A percentile compares a stretch with the other conserved stretches of the same genome.
Evolutionary conservation across 1,284 basidiomycete genomes (phyloP).

Genomic region (Clitocybe nebularis): DNA sequence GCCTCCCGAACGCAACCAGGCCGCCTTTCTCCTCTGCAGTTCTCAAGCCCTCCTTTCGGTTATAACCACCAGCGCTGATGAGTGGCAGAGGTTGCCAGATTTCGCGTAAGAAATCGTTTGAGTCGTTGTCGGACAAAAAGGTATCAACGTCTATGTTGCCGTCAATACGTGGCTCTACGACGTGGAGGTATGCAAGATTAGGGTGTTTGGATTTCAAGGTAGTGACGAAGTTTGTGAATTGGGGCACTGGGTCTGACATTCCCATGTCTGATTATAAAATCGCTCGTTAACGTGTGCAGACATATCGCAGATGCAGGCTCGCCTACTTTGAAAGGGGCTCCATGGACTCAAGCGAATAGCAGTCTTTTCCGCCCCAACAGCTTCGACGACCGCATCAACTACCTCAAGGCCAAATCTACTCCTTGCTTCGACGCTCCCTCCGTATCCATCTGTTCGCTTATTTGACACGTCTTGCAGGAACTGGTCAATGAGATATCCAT

Average conservation of each 20-base stretch:
- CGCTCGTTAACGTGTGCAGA: too few relatives aligned
- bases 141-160: slow-evolving; percentile 12
- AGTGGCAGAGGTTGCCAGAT: slow-evolving; percentile 36
- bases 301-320: neutral
- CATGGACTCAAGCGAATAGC: slow-evolving; percentile 56
- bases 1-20: slow-evolving; percentile 44
- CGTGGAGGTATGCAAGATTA: slow-evolving; percentile 54
- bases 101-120: slow-evolving; percentile 31
- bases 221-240: slow-evolving; percentile 35
- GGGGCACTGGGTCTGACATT: slow-evolving; percentile 43
- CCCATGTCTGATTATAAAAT: slow-evolving; percentile 34
- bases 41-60: slow-evolving; percentile 28
- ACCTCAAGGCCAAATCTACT: slow-evolving; percentile 45
- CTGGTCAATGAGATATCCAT: slow-evolving; percentile 41
- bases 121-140: slow-evolving; percentile 18
- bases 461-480: slow-evolving; percentile 42
- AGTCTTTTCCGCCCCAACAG: slow-evolving; percentile 35
- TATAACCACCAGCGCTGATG: slow-evolving; percentile 47
- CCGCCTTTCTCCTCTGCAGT: slow-evolving; percentile 25
- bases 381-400: slow-evolving; percentile 34
- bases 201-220: slow-evolving; percentile 33
- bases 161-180: slow-evolving; percentile 41
- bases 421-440: slow-evolving; percentile 50
- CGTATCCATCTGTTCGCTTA: slow-evolving; percentile 51
- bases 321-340: slow-evolving; percentile 33